Evolutionary conservation across 2,329 filamentous ascomycete species (phyloP), one percentile per base, ranked within the genome.

Genomic region (Alternaria triticina): DNA sequence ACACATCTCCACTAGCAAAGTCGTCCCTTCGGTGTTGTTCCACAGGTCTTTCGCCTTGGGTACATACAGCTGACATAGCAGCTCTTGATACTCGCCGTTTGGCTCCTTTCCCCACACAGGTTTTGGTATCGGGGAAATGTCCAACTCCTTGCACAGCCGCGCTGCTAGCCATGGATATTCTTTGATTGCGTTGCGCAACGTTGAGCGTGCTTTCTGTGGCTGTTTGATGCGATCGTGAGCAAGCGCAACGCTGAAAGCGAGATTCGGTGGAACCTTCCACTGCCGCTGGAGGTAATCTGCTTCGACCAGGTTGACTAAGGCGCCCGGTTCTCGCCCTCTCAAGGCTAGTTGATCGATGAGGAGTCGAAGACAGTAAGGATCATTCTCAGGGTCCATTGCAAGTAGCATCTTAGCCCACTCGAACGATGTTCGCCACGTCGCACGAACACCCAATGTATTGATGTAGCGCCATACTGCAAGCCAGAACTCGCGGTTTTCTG

Each of bases 401-500:
- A 96, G 85, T 10, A 97, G 83, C 6, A 98, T 82, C 81, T 96
- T 97, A 7, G 92, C 88, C 94, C 96, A 99, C 79, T 98, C 96
- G 51, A 97, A 89, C 0, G 94, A 93, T 1, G 96, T 98, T 50
- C 94, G 87, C 85, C 93, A 97, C 1, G 95, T 97, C n/a, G 94
- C 94, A 71, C 96, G 95, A 81, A 93, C 90, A 15, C 93, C 86
- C 22, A 99, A 84, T 69, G 93, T 96, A 70, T 88, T 88, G 72
- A 98, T 90, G 73, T 97, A 97, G 70, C 94, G 89, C 84, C 94
- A 97, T 9, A 90, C 92, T 1, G 93, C 92, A 36, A 98, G 88
- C 90, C 92, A 97, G 67, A 99, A 89, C 78, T 98, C 95, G 46
- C 96, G 87, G 78, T 98, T 98, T 78, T 97, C 94, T 0, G 91